phyloP scores from a whole-genome alignment of 495 filamentous ascomycete species.

The Penicillium macrosclerotiorum region DNA sequence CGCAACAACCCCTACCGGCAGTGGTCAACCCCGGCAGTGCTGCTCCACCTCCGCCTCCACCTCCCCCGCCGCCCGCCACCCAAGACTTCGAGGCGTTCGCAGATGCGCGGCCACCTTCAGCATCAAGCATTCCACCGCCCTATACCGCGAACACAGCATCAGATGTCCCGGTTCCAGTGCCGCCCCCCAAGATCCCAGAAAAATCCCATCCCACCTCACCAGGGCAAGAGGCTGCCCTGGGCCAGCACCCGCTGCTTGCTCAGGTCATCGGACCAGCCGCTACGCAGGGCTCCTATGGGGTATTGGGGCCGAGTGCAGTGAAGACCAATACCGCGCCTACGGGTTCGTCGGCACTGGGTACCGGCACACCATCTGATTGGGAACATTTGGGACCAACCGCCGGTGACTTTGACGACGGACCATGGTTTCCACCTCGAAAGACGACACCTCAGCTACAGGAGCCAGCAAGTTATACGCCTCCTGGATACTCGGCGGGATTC shows the following conservation, averaged over 20 bases:
- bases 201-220: constrained; percentile 24
- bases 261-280: constrained; percentile 20
- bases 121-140: constrained; percentile 20
- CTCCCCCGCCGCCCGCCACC: constrained; percentile 6
- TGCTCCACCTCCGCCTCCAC: too few species aligned
- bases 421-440: constrained; percentile 24
- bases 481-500: constrained; percentile 13
- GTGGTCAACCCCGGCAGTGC: constrained; percentile 15
- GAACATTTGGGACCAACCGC: constrained; percentile 49
- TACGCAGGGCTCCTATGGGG: constrained; percentile 17
- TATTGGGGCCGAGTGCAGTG: constrained; percentile 9
- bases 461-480: constrained; percentile 9
- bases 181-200: constrained; percentile 41
- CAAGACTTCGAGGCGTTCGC: constrained; percentile 17
- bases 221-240: constrained; percentile 14
- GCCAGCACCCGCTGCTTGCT: constrained; percentile 18
- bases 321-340: constrained; percentile 17
- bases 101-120: constrained; percentile 20
- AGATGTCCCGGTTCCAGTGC: constrained; percentile 35
- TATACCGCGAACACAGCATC: constrained; percentile 22
- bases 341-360: constrained; percentile 47
- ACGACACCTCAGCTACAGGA: constrained; percentile 10
- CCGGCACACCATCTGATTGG: constrained; percentile 59
- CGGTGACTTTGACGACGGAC: constrained; percentile 34
- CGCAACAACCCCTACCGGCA: constrained; percentile 17